Base-by-base conservation (phyloP, 805 yeast genomes). In the Candida chauliodis region DNA sequence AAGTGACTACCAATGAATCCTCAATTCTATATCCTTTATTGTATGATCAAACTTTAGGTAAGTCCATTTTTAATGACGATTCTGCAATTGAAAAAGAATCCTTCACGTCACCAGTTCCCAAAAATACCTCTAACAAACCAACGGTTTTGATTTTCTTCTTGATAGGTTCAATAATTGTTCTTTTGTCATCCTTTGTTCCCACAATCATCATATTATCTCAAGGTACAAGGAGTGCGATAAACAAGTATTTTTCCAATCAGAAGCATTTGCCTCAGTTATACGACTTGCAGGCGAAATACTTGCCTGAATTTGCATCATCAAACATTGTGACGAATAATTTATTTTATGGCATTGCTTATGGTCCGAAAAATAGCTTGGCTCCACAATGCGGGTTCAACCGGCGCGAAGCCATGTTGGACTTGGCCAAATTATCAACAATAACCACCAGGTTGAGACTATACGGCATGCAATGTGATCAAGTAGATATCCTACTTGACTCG, bases 401-500 rank as follows among this genome's bases (percentile, higher is more conserved):
- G 37, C 59, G 70, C 37, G 81, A 76, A 3, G 75, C 79, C 0
- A 44, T 77, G 31, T 55, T 73, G 15, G 90, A 84, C 46, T 47
- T 83, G 17, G 78, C 79, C 0, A 50, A 72, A 8, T 45, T 84
- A 7, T 77, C 88, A 0, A 75, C 68, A 20, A 67, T 81, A 0
- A 82, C 90, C 0, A 67, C 70, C 0, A 71, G 78, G 43, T 54
- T 84, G 8, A 63, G 81, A 46, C 68, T 76, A 1, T 78, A 76
- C 45, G 83, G 85, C 0, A 72, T 79, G 37, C 83, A 78, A 45
- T 81, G 89, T 46, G 53, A 69, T 24, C 87, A 81, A 51, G 71
- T 73, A 0, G 71, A 66, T 9, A 53, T 58, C 24, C 71, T 80
- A 9, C 55, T 83, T 31, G 72, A 73, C 8, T 73, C 86, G 0